Evolutionary conservation across 176 grass and related monocot species (phyloP).

Genomic region (Lolium rigidum): DNA sequence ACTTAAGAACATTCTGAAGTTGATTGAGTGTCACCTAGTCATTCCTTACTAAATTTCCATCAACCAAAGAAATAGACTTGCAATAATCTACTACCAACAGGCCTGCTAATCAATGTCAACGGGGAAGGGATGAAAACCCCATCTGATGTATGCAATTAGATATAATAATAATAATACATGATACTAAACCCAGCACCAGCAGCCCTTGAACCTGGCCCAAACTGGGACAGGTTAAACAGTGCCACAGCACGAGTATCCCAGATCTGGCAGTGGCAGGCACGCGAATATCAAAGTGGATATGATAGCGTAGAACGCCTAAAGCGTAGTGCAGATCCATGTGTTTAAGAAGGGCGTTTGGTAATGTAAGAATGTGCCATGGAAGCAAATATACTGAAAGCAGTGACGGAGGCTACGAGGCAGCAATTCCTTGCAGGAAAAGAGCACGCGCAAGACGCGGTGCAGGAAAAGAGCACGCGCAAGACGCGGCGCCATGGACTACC

Average conservation of each 20-base stretch:
- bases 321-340: constrained; percentile 4
- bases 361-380: not conserved
- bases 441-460: not conserved
- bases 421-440: not conserved
- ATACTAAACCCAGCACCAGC: not conserved
- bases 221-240: not conserved
- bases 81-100: not conserved
- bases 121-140: not conserved
- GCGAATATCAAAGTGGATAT: not conserved
- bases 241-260: not conserved
- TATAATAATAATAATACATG: not conserved
- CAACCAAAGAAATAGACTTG: not conserved
- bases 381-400: not conserved
- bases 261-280: not conserved
- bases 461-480: not conserved
- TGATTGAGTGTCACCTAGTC: too few species aligned
- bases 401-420: not conserved
- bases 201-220: not conserved
- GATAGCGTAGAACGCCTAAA: not conserved
- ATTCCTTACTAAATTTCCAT: not conserved
- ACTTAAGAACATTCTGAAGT: too few species aligned
- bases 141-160: not conserved
- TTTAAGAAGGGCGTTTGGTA: not conserved
- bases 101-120: not conserved
- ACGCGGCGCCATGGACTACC: not conserved